phyloP scores from a whole-genome alignment of 352 stramenopile species.

The Globisporangium orthogonon region DNA sequence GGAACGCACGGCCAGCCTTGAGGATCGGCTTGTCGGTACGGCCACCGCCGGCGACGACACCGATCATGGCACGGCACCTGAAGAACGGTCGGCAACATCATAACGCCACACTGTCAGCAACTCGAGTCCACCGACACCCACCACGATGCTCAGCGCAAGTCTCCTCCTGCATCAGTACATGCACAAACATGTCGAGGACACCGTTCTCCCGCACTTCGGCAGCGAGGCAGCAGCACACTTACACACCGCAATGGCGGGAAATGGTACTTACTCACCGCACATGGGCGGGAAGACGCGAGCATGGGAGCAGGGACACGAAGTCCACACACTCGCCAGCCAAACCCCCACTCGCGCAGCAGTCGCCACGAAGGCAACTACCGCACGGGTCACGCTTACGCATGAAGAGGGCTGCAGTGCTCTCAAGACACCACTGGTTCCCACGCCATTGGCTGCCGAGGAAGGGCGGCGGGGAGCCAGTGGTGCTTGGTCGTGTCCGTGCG shows the following conservation, averaged over 20 bases:
- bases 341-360: neutral
- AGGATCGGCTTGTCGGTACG: conserved; percentile 99
- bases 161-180: neutral
- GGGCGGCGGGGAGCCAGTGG: neutral
- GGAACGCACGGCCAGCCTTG: conserved; percentile 30
- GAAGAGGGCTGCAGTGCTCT: conserved; percentile 12
- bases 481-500: conserved; percentile 8
- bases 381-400: neutral
- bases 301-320: conserved; percentile 2
- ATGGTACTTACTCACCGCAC: conserved; percentile 84
- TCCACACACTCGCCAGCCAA: conserved; percentile 6
- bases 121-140: neutral
- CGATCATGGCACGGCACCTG: conserved; percentile 94
- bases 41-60: conserved; percentile 97
- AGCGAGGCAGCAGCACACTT: conserved; percentile 21
- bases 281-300: conserved; percentile 40
- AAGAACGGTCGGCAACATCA: conserved; percentile 20
- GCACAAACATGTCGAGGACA: conserved; percentile 1
- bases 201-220: neutral
- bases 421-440: conserved; percentile 1
- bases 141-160: neutral
- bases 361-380: conserved; percentile 5
- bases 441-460: neutral
- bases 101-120: conserved; percentile 14
- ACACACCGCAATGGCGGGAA: conserved; percentile 25